phyloP scores from a whole-genome alignment of 2,329 filamentous ascomycete species.

The Chaetomiaceae sp. region DNA sequence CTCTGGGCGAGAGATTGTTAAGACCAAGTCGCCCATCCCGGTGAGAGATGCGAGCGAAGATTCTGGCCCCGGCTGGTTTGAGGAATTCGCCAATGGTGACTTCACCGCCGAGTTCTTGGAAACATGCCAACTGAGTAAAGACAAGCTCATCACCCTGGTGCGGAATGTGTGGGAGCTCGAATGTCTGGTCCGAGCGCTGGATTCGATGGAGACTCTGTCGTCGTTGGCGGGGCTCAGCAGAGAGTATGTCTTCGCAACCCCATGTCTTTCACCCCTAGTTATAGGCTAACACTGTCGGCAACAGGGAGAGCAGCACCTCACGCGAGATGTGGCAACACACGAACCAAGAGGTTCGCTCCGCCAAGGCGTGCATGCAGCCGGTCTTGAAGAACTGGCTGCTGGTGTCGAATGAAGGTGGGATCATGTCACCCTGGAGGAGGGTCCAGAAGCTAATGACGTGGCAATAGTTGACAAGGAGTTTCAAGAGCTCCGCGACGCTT shows the following conservation, averaged over 20 bases:
- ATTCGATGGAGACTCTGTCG: constrained; percentile 64
- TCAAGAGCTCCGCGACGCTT: constrained; percentile 63
- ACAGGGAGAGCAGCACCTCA: constrained; percentile 31
- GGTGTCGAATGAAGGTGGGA: constrained; percentile 51
- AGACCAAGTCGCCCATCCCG: constrained; percentile 35
- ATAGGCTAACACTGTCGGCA: constrained; percentile 28
- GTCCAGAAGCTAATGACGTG: constrained; percentile 6
- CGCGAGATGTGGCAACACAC: constrained; percentile 28
- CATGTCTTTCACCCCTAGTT: no score
- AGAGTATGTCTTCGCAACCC: constrained; percentile 44
- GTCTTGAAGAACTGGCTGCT: constrained; percentile 64
- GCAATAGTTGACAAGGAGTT: constrained; percentile 55
- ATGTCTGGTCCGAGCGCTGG: constrained; percentile 59
- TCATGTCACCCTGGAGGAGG: not conserved
- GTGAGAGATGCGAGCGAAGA: constrained; percentile 35
- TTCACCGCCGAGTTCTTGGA: constrained; percentile 25
- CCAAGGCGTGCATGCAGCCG: constrained; percentile 55
- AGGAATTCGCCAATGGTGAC: constrained; percentile 34
- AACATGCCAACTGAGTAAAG: constrained; percentile 35
- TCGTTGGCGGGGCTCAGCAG: constrained; percentile 48
- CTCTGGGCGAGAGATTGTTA: constrained; percentile 46
- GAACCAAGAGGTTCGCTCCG: constrained; percentile 45
- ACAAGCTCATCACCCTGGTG: constrained; percentile 50
- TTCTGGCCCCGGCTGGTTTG: constrained; percentile 31
- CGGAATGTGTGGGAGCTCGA: constrained; percentile 66